Evolutionary conservation across 257 asterid species (phyloP).

Genomic region (Coffea eugenioides): DNA sequence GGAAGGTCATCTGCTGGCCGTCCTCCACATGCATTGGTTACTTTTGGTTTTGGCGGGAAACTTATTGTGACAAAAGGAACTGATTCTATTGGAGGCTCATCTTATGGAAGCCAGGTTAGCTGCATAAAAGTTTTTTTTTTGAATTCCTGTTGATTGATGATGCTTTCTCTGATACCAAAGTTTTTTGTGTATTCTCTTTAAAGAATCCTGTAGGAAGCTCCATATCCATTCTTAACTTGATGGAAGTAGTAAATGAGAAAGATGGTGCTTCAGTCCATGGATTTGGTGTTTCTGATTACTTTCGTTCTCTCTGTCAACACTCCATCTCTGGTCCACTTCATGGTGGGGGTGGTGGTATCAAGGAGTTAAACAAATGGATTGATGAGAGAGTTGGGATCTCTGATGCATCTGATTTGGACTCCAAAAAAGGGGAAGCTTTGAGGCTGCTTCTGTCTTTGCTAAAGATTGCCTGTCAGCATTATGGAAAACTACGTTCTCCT

Average conservation of each 20-base stretch:
- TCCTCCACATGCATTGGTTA: conserved; percentile 90
- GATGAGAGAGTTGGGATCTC: conserved; percentile 71
- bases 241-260: conserved; percentile 57
- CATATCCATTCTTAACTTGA: conserved; percentile 67
- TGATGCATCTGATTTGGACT: conserved; percentile 44
- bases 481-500: conserved; percentile 91
- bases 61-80: conserved; percentile 71
- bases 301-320: conserved; percentile 64
- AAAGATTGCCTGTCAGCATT: conserved; percentile 76
- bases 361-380: conserved; percentile 88
- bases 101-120: conserved; percentile 76
- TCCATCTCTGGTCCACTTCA: conserved; percentile 88
- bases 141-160: conserved; percentile 13
- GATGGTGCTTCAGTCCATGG: conserved; percentile 44
- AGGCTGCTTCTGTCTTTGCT: conserved; percentile 75
- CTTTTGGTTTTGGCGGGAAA: conserved; percentile 97
- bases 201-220: conserved; percentile 66
- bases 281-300: conserved; percentile 45
- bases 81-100: conserved; percentile 41
- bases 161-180: conserved; percentile 20
- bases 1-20: conserved; percentile 92
- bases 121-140: conserved; percentile 17
- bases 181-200: conserved; percentile 27
- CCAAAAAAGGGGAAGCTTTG: conserved; percentile 60
- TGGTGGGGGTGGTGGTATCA: conserved; percentile 71